Base-by-base conservation (phyloP, 768 basidiomycete species). In the Suillus lakei region DNA sequence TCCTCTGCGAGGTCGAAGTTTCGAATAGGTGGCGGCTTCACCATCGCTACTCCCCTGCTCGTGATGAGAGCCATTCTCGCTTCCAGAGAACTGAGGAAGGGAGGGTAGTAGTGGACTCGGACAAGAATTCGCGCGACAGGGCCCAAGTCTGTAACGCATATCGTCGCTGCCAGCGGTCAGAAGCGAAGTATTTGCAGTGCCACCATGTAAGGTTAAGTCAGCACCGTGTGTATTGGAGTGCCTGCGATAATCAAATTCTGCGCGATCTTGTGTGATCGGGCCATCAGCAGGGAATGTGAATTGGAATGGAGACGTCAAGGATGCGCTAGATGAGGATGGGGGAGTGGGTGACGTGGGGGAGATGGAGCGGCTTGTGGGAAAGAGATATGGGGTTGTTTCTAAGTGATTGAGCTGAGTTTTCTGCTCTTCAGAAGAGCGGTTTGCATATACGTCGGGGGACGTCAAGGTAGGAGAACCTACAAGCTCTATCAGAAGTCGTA, bases 171-270 rank as follows among this genome's bases (percentile, higher is more conserved):
- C 76, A 41, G 85, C 76, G 30, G 83, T 80, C 61, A 84, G 69
- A 51, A 88, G 73, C 23, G 91, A 88, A 54, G 92, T 84, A 74
- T 92, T 88, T 41, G 91, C 87, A 7, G 88, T 90, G 64, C 90
- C 90, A 55, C 89, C 89, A 64, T 91, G 90, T 41, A 92, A 83
- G 12, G 88, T 88, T 56, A 91, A 84, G 66, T 91, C 88, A 50
- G 89, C 79, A 65, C 79, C 78, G 66, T 85, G 85, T 54, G 81
- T 74, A 72, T 78, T 80, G 32, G 85, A 80, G 67, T 85, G 83
- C 65, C 88, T 85, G 70, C 89, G 86, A 72, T 86, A 91, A 76
- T 87, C 87, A 75, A 87, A 90, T 58, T 90, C 89, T 64, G 85
- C 54, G 55, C 87, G 84, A 62, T 91, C 88, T 66, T 86, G 86